Conservation (phyloP, 257 asterid species). For the Ophiorrhiza pumila region DNA sequence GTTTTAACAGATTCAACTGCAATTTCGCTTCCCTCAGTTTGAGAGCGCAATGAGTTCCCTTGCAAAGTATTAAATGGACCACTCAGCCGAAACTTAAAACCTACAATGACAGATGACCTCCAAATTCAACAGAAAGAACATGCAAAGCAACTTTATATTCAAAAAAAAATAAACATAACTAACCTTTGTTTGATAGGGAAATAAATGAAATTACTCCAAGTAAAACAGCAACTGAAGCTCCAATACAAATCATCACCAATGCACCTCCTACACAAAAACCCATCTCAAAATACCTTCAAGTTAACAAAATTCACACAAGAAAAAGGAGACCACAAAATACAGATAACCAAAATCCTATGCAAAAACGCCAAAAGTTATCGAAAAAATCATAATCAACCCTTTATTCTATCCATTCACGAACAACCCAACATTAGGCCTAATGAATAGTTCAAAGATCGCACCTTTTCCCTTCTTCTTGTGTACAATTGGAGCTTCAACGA, state of each 20-base stretch:
- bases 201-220: slow-evolving; percentile 56
- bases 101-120: slow-evolving; percentile 31
- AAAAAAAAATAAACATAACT: background rate
- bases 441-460: slow-evolving; percentile 12
- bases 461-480: slow-evolving; percentile 35
- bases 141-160: background rate
- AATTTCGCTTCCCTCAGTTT: slow-evolving; percentile 22
- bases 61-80: slow-evolving; percentile 31
- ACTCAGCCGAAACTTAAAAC: slow-evolving; percentile 35
- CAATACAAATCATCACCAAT: slow-evolving; percentile 51
- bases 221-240: slow-evolving; percentile 54
- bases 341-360: background rate
- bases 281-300: background rate
- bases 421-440: background rate
- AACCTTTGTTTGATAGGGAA: slow-evolving; percentile 55
- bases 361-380: background rate
- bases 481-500: slow-evolving; percentile 38
- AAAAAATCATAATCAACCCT: slow-evolving; percentile 12
- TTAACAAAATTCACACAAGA: background rate
- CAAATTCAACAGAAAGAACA: slow-evolving; percentile 5
- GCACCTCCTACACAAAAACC: slow-evolving; percentile 19
- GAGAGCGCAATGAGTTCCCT: slow-evolving; percentile 28
- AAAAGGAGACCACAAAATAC: background rate
- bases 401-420: background rate
- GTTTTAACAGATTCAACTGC: slow-evolving; percentile 30